Percentiles rank a stretch among this genome's conserved stretches.
phyloP scores from a whole-genome alignment of 768 basidiomycete species.

The Stropharia rugosoannulata region DNA sequence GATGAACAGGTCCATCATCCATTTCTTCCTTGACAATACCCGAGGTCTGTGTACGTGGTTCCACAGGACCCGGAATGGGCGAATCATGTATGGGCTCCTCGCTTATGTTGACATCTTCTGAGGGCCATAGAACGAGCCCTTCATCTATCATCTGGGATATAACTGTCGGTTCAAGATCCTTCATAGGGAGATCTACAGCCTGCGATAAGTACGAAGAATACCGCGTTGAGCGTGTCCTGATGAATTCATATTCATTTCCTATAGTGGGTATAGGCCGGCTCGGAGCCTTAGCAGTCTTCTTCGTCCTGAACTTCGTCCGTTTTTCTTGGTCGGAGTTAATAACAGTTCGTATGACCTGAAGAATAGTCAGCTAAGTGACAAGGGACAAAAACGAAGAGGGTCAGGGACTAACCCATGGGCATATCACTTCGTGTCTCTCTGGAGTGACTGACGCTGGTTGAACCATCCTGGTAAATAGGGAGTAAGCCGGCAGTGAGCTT shows the following conservation, averaged over 20 bases:
- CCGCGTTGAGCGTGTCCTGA: constrained; percentile 38
- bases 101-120: constrained; percentile 6
- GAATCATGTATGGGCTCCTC: constrained; percentile 9
- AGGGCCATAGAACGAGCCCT: constrained; percentile 50
- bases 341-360: constrained; percentile 42
- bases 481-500: constrained; percentile 46
- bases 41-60: constrained; percentile 1
- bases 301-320: constrained; percentile 13
- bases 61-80: constrained; percentile 6
- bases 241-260: constrained; percentile 51
- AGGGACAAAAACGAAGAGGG: background rate
- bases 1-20: constrained; percentile 5
- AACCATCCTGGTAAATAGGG: constrained; percentile 43
- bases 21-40: constrained; percentile 9
- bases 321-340: constrained; percentile 19
- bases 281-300: constrained; percentile 12
- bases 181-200: constrained; percentile 38
- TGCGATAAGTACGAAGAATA: constrained; percentile 37
- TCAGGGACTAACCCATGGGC: constrained; percentile 48
- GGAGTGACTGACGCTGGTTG: constrained; percentile 43
- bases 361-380: background rate
- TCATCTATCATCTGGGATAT: constrained; percentile 45
- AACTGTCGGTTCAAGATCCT: constrained; percentile 46
- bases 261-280: constrained; percentile 8
- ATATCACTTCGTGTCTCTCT: constrained; percentile 49